Evolutionary conservation across 768 basidiomycete species (phyloP).

Genomic region (Leccinum uliginosum): DNA sequence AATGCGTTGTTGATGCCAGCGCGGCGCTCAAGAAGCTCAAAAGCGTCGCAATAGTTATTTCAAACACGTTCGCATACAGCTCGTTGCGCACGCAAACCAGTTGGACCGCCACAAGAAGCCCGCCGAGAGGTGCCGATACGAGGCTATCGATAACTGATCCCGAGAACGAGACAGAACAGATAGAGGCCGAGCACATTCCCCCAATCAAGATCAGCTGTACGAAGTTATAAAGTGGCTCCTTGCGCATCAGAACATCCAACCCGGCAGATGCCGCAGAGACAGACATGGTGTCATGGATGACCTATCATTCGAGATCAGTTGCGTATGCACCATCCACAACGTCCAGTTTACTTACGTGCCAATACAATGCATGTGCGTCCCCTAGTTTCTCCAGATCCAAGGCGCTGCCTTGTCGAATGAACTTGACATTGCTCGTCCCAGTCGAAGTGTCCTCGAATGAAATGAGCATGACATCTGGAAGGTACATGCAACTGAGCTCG

Average conservation of each 20-base stretch:
- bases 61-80: conserved; percentile 76
- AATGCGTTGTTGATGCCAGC: conserved; percentile 57
- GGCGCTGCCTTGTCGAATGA: conserved; percentile 67
- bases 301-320: conserved; percentile 34
- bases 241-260: conserved; percentile 71
- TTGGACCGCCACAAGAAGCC: conserved; percentile 69
- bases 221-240: conserved; percentile 55
- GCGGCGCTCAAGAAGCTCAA: conserved; percentile 78
- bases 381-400: conserved; percentile 76
- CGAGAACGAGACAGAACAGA: conserved; percentile 67
- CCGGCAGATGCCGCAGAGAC: conserved; percentile 68
- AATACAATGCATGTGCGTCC: conserved; percentile 67
- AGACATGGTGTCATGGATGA: conserved; percentile 78
- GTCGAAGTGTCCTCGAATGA: conserved; percentile 79
- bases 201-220: conserved; percentile 67
- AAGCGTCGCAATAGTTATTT: conserved; percentile 76
- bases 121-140: conserved; percentile 70
- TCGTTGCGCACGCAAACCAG: conserved; percentile 69
- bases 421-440: conserved; percentile 76
- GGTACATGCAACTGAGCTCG: conserved; percentile 65
- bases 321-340: background rate
- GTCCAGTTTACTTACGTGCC: conserved; percentile 45
- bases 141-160: conserved; percentile 78
- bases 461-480: conserved; percentile 73
- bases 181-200: conserved; percentile 71